These are phyloP conservation scores for Plasmodium coatneyi DNA, from an alignment of 169 alveolate genomes.

Conservation along the genomic window DNA sequence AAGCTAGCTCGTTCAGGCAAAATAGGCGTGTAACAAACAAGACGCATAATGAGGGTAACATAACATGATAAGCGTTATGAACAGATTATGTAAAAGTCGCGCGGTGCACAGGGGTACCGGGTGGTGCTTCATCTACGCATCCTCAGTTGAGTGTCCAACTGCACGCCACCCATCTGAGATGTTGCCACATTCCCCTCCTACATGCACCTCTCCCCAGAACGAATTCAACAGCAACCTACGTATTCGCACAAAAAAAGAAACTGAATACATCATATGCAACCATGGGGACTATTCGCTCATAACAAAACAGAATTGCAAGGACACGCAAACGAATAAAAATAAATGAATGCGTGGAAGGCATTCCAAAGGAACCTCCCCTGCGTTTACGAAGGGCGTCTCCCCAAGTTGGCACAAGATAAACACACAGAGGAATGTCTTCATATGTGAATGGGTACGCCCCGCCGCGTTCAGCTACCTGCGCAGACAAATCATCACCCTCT, in stretches of 20 bases:
- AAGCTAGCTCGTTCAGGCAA: neutral
- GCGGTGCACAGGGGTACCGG: neutral
- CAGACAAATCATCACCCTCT: neutral
- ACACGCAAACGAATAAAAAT: conserved; percentile 17
- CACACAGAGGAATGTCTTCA: neutral
- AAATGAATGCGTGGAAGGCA: neutral
- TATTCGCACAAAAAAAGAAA: conserved; percentile 62
- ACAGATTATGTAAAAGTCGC: neutral
- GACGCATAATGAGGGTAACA: neutral
- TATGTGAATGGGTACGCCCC: neutral
- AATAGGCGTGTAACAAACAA: neutral
- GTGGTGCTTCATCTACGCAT: neutral
- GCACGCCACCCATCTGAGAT: neutral
- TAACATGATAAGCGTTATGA: neutral
- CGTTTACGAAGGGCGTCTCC: neutral
- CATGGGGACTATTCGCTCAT: conserved; percentile 61
- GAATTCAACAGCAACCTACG: conserved; percentile 55
- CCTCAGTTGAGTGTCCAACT: neutral
- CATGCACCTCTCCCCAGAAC: conserved; percentile 11
- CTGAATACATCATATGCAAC: conserved; percentile 69
- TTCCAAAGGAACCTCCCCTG: neutral
- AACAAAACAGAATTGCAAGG: conserved; percentile 58
- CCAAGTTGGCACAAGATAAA: neutral
- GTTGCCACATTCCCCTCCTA: neutral
- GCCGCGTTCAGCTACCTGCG: neutral